Evolutionary conservation across 1,139 yeast species (phyloP), one percentile per base, ranked within the genome.

Genomic region (Casaregolazyma suthepensis): DNA sequence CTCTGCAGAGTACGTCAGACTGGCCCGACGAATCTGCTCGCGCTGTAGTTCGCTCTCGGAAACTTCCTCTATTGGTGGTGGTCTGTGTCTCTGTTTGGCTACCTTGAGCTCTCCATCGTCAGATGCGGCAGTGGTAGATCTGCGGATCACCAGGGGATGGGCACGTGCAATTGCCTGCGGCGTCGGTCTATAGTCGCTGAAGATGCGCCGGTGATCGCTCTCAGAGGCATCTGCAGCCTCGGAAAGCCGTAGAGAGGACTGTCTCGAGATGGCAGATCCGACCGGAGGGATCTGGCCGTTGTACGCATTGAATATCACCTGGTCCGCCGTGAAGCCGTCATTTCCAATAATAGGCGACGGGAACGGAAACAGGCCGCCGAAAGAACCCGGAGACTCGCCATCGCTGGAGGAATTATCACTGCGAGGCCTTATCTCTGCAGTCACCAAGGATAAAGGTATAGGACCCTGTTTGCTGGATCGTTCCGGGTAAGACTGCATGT

Each of bases 281-380:
- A 62, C 59, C 3, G 65, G 65, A 17, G 61, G 52, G 49, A 56
- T 59, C 17, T 52, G 52, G 43, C 63, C 65, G 38, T 59, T 60
- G 49, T 59, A 63, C 15, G 63, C 56, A 38, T 56, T 54, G 53
- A 63, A 61, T 3, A 63, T 51, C 15, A 51, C 53, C 29, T 53
- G 52, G 52, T 40, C 51, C 40, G 48, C 52, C 10, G 46, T 13
- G 45, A 44, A 49, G 26, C 19, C 19, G 18, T 48, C 52, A 19
- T 52, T 20, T 15, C 46, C 59, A 2, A 65, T 59, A n/a, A 64
- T 52, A 1, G 71, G 71, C 13, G 70, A 66, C 1, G 71, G 70
- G n/a, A 67, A 58, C 1, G 68, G 65, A 1, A 64, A 58, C 18
- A 67, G 56, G 40, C 65, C 69, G 13, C 26, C 43, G 15, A 43